Base-by-base conservation (phyloP, 2,329 filamentous ascomycete genomes). In the Ceratocystis lukuohia region DNA sequence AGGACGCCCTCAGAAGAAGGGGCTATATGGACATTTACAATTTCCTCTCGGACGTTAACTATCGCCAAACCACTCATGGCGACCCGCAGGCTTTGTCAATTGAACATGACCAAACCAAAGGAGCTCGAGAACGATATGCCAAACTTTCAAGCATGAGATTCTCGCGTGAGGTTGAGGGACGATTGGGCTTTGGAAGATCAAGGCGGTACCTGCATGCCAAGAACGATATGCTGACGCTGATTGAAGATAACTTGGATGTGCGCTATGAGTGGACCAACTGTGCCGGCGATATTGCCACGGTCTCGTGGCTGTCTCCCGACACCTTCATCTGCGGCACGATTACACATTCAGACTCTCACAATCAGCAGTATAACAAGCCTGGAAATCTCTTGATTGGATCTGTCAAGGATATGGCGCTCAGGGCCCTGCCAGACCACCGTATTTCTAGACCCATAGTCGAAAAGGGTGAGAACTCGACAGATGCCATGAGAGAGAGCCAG, bases 291-390 rank as follows among this genome's bases (percentile, higher is more conserved):
- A 80, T 87, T 56, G 76, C 79, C 25, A 81, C 83, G 1, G 76
- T 85, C 62, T 77, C 77, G 20, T 87, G 84, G 84, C 75, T 82
- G 0, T 81, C 80, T 0, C 71, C 80, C 22, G 71, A 77, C n/a
- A 75, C 75, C 17, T 83, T 86, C 64, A 71, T 87, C n/a, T 85
- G 83, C 69, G 84, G 84, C 44, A 83, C 84, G 0, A 84, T 83
- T 0, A 80, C 81, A 0, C 84, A 87, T 73, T 86, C 83, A 0
- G 84, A 87, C 70, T 74, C 77, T 0, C 81, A 84, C 53, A 87
- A 86, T 67, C 83, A 86, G 70, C 84, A 86, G 69, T 87, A 87
- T 71, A 87, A 87, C 70, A 85, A 83, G 69, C 80, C 82, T 0
- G 84, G 84, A 0, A 87, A 87, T 70, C 73, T 87, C 8, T 74